These are phyloP conservation scores for Russula virescens DNA, from an alignment of 768 basidiomycete genomes.

Conservation along the genomic window DNA sequence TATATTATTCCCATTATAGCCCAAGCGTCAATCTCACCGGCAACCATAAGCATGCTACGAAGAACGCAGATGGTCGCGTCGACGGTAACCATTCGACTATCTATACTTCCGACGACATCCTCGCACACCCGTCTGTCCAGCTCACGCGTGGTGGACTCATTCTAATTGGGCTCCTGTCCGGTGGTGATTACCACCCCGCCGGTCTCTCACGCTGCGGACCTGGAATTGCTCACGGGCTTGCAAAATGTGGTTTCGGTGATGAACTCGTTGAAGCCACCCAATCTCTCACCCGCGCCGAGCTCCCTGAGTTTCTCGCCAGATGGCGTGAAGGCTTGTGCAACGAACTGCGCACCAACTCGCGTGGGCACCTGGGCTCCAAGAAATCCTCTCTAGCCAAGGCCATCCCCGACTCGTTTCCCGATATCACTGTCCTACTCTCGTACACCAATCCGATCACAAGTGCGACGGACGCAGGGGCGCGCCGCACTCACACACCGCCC, in stretches of 20 bases:
- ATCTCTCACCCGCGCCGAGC: slow-evolving; percentile 36
- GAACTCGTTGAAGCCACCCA: slow-evolving; percentile 55
- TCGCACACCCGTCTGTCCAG: slow-evolving; percentile 42
- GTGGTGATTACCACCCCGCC: slow-evolving; percentile 82
- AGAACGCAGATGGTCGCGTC: slow-evolving; percentile 62
- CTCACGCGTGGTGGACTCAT: slow-evolving; percentile 65
- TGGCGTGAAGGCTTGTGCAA: slow-evolving; percentile 61
- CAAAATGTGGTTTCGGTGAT: slow-evolving; percentile 77
- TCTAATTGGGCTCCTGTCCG: slow-evolving; percentile 78
- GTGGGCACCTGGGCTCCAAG: slow-evolving; percentile 58
- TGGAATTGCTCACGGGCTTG: slow-evolving; percentile 69
- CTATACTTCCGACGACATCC: slow-evolving; percentile 36
- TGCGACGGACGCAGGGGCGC: slow-evolving; percentile 44
- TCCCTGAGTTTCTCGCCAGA: slow-evolving; percentile 47
- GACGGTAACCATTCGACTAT: slow-evolving; percentile 62
- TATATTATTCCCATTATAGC: slow-evolving; percentile 33
- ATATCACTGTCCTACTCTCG: slow-evolving; percentile 64
- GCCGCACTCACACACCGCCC: slow-evolving; percentile 31
- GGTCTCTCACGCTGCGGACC: slow-evolving; percentile 65
- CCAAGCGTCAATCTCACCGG: slow-evolving; percentile 69
- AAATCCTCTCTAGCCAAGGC: slow-evolving; percentile 56
- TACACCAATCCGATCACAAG: slow-evolving; percentile 78
- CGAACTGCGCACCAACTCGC: slow-evolving; percentile 66
- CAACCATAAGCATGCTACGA: slow-evolving; percentile 55
- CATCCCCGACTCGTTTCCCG: slow-evolving; percentile 64